These are phyloP conservation scores for Thalassiosira exigua DNA, from an alignment of 352 stramenopile genomes.

Conservation along the genomic window DNA sequence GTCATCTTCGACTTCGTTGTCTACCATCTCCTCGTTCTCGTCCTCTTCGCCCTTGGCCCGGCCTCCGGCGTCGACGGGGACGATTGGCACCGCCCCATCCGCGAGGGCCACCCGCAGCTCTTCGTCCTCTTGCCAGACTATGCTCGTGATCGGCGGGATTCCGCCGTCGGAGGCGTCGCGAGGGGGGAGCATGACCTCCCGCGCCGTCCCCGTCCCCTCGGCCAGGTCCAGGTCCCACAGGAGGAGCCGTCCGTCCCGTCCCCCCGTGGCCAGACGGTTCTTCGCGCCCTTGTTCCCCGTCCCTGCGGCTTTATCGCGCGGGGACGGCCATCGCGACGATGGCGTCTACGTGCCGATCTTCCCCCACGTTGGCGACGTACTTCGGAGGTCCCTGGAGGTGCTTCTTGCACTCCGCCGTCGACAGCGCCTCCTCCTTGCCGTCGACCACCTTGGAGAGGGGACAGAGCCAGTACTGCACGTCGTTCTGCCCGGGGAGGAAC, in stretches of 20 bases:
- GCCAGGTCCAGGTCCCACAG: conserved; percentile 60
- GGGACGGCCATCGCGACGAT: conserved; percentile 65
- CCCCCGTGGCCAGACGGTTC: conserved; percentile 54
- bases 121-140: conserved; percentile 39
- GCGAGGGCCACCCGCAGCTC: conserved; percentile 54
- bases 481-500: conserved; percentile 50
- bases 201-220: neutral
- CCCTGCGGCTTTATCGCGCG: neutral
- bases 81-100: conserved; percentile 39
- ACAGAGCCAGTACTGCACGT: conserved; percentile 49
- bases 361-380: conserved; percentile 37
- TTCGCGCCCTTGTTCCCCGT: neutral
- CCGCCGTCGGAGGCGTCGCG: neutral
- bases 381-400: conserved; percentile 31
- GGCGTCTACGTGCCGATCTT: conserved; percentile 55
- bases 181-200: conserved; percentile 1
- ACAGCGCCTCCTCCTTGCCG: neutral
- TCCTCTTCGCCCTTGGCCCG: neutral
- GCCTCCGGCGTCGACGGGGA: conserved; percentile 14
- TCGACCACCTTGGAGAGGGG: neutral
- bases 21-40: conserved; percentile 35
- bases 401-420: conserved; percentile 9
- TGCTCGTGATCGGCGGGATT: conserved; percentile 41
- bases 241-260: conserved; percentile 62
- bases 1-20: conserved; percentile 49